Evolutionary conservation across 805 yeast genomes (phyloP).

Genomic region (Wickerhamomyces subpelliculosus): DNA sequence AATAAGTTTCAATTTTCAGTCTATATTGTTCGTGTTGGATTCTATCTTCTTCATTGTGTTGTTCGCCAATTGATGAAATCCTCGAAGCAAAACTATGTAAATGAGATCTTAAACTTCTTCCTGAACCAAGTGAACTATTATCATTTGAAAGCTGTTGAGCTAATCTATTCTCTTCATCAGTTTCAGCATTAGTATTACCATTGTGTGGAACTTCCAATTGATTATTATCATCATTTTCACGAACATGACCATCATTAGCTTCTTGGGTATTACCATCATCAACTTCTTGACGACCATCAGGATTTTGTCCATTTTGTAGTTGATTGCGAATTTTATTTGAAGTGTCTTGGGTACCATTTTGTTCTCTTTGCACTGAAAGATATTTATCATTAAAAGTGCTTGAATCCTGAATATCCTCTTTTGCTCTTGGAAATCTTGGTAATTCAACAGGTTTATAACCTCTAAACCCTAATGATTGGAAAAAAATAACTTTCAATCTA

Average conservation of each 20-base stretch:
- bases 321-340: neutral
- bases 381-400: constrained; percentile 18
- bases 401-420: constrained; percentile 1
- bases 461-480: constrained; percentile 27
- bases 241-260: too few relatives aligned
- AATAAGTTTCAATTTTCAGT: constrained; percentile 53
- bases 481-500: constrained; percentile 47
- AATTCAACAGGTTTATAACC: constrained; percentile 23
- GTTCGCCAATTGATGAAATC: constrained; percentile 3
- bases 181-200: neutral
- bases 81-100: constrained; percentile 13
- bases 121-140: constrained; percentile 1
- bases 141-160: neutral
- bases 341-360: neutral
- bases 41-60: constrained; percentile 1
- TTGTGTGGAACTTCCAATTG: neutral
- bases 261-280: neutral
- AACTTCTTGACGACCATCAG: neutral
- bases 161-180: neutral
- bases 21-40: constrained; percentile 18
- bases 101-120: constrained; percentile 7
- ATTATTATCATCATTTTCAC: too few relatives aligned
- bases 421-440: constrained; percentile 30
- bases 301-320: neutral
- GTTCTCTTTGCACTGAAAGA: constrained; percentile 9